Percentiles rank a stretch among this genome's conserved stretches.
These are phyloP conservation scores for Suaeda aralocaspica DNA, from an alignment of 148 eudicot genomes.

Conservation along the genomic window DNA sequence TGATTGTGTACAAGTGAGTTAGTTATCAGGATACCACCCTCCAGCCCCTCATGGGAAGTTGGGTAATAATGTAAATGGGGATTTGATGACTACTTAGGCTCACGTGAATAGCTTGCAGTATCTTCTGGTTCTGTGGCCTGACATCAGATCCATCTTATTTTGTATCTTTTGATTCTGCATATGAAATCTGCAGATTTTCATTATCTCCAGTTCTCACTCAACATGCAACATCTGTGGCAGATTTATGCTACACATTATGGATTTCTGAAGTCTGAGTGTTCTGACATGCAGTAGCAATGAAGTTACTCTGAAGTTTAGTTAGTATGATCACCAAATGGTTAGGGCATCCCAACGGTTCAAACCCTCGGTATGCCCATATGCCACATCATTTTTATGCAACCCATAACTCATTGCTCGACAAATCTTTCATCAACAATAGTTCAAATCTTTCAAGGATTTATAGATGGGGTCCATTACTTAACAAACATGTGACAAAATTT, in stretches of 20 bases:
- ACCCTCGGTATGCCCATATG: no score
- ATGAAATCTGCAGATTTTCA: not conserved
- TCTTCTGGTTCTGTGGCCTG: conserved; percentile 13
- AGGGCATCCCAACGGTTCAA: no score
- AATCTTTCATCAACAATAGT: no score
- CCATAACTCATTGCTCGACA: no score
- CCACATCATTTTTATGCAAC: no score
- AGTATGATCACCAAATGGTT: no score
- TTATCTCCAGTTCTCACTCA: conserved; percentile 7
- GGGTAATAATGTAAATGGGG: not conserved
- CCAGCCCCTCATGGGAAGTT: not conserved
- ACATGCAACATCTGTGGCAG: conserved; percentile 2
- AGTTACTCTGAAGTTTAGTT: not conserved
- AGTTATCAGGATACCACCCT: conserved; percentile 5
- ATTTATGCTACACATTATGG: not conserved
- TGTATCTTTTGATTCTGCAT: not conserved
- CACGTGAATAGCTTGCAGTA: conserved; percentile 18
- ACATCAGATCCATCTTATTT: conserved; percentile 7
- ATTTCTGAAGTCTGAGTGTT: no score
- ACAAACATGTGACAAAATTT: no score
- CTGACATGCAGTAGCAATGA: not conserved
- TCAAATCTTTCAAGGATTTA: no score
- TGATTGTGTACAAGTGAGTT: conserved; percentile 1
- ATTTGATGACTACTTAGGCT: conserved; percentile 11
- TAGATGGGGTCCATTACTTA: no score